Conservation (phyloP, 1,284 basidiomycete species). For the Testicularia cyperi region DNA sequence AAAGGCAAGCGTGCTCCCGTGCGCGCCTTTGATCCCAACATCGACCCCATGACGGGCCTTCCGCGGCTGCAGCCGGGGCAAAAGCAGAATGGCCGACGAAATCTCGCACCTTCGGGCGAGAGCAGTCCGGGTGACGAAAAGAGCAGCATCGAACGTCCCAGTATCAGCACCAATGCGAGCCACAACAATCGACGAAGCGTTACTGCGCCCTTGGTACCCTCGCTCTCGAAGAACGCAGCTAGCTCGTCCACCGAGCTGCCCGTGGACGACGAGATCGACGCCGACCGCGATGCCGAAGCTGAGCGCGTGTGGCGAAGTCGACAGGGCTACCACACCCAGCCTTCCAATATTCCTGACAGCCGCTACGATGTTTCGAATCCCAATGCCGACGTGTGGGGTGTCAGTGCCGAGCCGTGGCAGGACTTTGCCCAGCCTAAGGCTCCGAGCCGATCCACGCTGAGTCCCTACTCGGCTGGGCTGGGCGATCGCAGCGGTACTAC, state of each 20-base stretch:
- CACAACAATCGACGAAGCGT: conserved; percentile 15
- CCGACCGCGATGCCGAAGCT: conserved; percentile 31
- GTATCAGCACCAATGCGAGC: conserved; percentile 15
- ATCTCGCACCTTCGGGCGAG: conserved; percentile 1
- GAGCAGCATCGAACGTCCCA: conserved; percentile 9
- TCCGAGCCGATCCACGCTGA: conserved; percentile 19
- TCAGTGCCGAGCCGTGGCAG: conserved; percentile 56
- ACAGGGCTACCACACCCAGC: conserved; percentile 38
- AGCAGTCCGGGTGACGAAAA: conserved; percentile 17
- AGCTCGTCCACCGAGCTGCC: conserved; percentile 21
- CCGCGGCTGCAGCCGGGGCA: conserved; percentile 9
- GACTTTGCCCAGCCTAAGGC: conserved; percentile 52
- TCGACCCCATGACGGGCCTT: conserved; percentile 54
- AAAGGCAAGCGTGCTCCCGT: conserved; percentile 47
- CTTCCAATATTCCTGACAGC: conserved; percentile 31
- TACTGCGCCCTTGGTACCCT: conserved; percentile 27
- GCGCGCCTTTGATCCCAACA: conserved; percentile 51
- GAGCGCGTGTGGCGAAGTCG: conserved; percentile 33
- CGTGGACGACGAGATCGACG: conserved; percentile 19
- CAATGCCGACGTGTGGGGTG: conserved; percentile 56
- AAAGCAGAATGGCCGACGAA: conserved; percentile 3
- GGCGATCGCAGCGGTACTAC: conserved; percentile 37
- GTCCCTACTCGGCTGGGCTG: conserved; percentile 22
- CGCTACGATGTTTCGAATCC: conserved; percentile 45
- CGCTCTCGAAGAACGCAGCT: conserved; percentile 28